Evolutionary conservation across 441 rosid species (phyloP).

Genomic region (Euphorbia corollata): DNA sequence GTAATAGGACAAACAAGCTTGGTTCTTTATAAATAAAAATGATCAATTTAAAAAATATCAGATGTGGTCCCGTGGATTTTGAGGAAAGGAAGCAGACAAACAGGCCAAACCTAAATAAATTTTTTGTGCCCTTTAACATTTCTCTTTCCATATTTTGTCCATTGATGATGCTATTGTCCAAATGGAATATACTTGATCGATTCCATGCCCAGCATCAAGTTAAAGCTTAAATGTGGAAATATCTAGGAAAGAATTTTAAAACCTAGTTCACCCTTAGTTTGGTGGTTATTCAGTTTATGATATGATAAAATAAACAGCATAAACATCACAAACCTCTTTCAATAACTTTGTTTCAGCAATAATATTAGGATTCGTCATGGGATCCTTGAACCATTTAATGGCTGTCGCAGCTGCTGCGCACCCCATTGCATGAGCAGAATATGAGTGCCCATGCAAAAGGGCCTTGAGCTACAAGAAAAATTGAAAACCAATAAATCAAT

Average conservation of each 20-base stretch:
- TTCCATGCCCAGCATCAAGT: neutral
- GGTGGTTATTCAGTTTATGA: neutral
- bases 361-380: slow-evolving; percentile 57
- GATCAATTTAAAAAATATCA: neutral
- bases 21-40: neutral
- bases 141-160: neutral
- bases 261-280: neutral
- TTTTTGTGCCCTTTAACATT: neutral
- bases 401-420: slow-evolving; percentile 81
- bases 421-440: slow-evolving; percentile 92
- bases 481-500: neutral
- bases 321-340: slow-evolving; percentile 51
- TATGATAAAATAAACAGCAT: slow-evolving; percentile 2
- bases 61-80: neutral
- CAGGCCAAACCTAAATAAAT: neutral
- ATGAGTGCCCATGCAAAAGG: slow-evolving; percentile 92
- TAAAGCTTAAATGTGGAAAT: neutral
- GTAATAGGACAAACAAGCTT: neutral
- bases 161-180: neutral
- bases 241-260: neutral
- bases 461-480: slow-evolving; percentile 64
- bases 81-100: neutral
- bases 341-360: slow-evolving; percentile 42
- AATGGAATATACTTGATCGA: neutral
- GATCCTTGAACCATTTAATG: slow-evolving; percentile 84